A percentile compares a stretch with the other conserved stretches of the same genome.
Evolutionary conservation across 495 filamentous ascomycete species (phyloP).

Genomic region (Podospora anserina): DNA sequence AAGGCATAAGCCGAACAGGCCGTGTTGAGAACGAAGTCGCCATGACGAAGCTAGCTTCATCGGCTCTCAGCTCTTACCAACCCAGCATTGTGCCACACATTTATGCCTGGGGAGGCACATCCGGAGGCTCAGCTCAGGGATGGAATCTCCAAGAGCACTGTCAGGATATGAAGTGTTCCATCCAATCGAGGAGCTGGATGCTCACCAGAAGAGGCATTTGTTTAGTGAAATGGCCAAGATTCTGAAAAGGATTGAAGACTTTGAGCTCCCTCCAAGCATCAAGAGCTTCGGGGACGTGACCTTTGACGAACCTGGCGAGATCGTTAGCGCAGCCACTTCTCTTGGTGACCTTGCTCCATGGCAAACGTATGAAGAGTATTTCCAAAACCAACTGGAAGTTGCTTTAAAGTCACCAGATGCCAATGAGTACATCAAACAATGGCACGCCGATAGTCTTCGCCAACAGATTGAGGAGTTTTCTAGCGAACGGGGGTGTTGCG

Average conservation of each 20-base stretch:
- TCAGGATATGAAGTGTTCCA: too few relatives aligned
- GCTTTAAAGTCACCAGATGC: too few relatives aligned
- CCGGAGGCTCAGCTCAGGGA: slow-evolving; percentile 1
- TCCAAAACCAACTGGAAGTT: too few relatives aligned
- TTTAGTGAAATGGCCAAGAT: background rate
- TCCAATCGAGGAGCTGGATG: slow-evolving; percentile 3
- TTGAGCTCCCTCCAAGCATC: background rate
- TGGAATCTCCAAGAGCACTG: slow-evolving; percentile 8
- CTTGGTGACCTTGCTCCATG: background rate
- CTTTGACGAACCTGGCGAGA: background rate
- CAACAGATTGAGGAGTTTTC: too few relatives aligned
- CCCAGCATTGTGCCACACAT: slow-evolving; percentile 8
- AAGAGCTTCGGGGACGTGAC: background rate
- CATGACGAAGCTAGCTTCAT: slow-evolving; percentile 5
- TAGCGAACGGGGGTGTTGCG: too few relatives aligned
- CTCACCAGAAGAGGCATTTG: background rate
- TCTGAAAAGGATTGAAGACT: slow-evolving; percentile 5
- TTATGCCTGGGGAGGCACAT: slow-evolving; percentile 11
- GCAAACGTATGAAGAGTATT: too few relatives aligned
- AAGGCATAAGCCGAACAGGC: slow-evolving; percentile 5
- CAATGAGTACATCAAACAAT: too few relatives aligned
- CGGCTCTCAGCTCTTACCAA: background rate
- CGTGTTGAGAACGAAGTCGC: slow-evolving; percentile 15
- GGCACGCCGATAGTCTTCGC: too few relatives aligned
- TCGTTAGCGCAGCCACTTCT: background rate